Evolutionary conservation across 2,329 filamentous ascomycete genomes (phyloP).

Genomic region (Pseudomassariella vexata): DNA sequence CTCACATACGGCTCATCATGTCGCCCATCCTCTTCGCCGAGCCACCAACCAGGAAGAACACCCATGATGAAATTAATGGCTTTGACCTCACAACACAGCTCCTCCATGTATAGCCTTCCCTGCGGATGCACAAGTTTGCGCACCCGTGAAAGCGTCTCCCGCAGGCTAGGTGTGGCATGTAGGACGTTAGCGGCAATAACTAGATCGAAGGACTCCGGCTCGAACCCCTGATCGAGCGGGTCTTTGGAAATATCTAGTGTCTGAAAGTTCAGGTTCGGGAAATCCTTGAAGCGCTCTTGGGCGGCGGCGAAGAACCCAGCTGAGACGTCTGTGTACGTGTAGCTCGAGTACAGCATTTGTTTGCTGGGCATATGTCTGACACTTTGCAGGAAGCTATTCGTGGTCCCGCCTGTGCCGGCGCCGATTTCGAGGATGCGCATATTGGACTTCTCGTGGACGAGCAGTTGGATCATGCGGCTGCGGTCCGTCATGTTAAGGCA

Average conservation of each 20-base stretch:
- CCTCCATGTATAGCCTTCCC: conserved; percentile 24
- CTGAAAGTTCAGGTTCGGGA: conserved; percentile 17
- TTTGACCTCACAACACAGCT: conserved; percentile 19
- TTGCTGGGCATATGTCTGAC: neutral
- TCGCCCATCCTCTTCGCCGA: neutral
- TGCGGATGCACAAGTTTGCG: conserved; percentile 21
- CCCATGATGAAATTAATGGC: conserved; percentile 16
- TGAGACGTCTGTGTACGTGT: conserved; percentile 1
- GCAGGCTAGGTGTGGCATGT: conserved; percentile 19
- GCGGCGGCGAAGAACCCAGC: neutral
- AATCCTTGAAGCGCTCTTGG: conserved; percentile 1
- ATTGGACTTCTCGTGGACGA: conserved; percentile 2
- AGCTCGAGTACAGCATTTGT: neutral
- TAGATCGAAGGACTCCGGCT: conserved; percentile 19
- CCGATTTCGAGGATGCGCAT: conserved; percentile 6
- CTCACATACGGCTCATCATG: neutral
- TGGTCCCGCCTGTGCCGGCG: conserved; percentile 1
- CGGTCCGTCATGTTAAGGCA: neutral
- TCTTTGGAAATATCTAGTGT: conserved; percentile 23
- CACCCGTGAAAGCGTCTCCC: conserved; percentile 16
- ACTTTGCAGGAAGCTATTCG: conserved; percentile 2
- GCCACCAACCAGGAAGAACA: conserved; percentile 2
- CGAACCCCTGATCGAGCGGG: conserved; percentile 23
- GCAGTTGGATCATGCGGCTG: conserved; percentile 1
- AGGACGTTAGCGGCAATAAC: conserved; percentile 22